Percentiles rank a stretch among this genome's conserved stretches.
These are phyloP conservation scores for Amaranthus palmeri DNA, from an alignment of 148 eudicot species.

Conservation along the genomic window DNA sequence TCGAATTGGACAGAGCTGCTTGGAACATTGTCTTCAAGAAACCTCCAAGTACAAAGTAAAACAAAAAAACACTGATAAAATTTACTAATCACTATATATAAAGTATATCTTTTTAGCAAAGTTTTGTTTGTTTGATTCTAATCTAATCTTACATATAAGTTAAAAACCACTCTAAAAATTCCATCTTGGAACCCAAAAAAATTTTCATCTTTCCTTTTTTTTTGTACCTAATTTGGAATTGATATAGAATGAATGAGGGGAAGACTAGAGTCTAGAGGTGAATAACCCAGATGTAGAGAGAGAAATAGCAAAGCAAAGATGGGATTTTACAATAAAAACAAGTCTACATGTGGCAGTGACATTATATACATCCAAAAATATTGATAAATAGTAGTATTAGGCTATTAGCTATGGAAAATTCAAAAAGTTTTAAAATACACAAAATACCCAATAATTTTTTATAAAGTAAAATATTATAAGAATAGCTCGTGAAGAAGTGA, in stretches of 20 bases:
- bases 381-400: neutral
- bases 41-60: slow-evolving; percentile 38
- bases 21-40: slow-evolving; percentile 48
- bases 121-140: slow-evolving; percentile 27
- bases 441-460: neutral
- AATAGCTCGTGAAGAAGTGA: slow-evolving; percentile 37
- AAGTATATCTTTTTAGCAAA: neutral
- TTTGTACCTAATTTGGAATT: slow-evolving; percentile 9
- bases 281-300: slow-evolving; percentile 19
- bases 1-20: slow-evolving; percentile 55
- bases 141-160: slow-evolving; percentile 19
- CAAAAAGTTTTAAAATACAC: neutral
- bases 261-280: neutral
- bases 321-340: slow-evolving; percentile 21
- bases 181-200: neutral
- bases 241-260: neutral
- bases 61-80: slow-evolving; percentile 21
- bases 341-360: slow-evolving; percentile 23
- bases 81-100: neutral
- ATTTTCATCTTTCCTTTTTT: neutral
- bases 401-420: slow-evolving; percentile 1
- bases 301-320: slow-evolving; percentile 18
- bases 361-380: slow-evolving; percentile 7
- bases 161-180: slow-evolving; percentile 8
- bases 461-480: neutral